Conservation (phyloP, 257 asterid species). For the Solanum pinnatisectum region DNA sequence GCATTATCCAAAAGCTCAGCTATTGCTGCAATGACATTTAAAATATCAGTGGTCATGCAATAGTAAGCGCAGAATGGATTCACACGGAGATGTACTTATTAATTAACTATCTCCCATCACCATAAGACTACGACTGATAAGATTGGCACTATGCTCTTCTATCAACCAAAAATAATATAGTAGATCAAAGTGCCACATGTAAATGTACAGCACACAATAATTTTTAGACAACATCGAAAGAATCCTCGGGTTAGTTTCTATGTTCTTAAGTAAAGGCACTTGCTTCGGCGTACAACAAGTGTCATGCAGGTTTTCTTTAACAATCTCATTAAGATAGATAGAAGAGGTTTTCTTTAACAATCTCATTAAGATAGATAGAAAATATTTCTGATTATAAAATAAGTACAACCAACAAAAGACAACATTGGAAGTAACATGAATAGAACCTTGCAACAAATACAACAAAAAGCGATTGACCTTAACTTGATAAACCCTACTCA, state of each 20-base stretch:
- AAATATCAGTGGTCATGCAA: neutral
- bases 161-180: neutral
- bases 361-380: neutral
- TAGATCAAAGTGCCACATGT: neutral
- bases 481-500: neutral
- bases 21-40: slow-evolving; percentile 48
- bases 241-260: neutral
- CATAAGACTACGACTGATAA: neutral
- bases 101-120: neutral
- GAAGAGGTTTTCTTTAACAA: neutral
- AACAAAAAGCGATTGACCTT: neutral
- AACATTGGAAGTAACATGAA: neutral
- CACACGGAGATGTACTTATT: neutral
- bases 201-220: neutral
- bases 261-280: neutral
- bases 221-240: neutral
- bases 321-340: neutral
- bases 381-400: neutral
- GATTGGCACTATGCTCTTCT: neutral
- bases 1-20: slow-evolving; percentile 96
- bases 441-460: neutral
- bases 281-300: neutral
- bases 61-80: neutral
- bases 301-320: neutral
- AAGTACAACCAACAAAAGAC: neutral